Evolutionary conservation across 805 yeast species (phyloP).

Genomic region (Metschnikowia vanudenii): DNA sequence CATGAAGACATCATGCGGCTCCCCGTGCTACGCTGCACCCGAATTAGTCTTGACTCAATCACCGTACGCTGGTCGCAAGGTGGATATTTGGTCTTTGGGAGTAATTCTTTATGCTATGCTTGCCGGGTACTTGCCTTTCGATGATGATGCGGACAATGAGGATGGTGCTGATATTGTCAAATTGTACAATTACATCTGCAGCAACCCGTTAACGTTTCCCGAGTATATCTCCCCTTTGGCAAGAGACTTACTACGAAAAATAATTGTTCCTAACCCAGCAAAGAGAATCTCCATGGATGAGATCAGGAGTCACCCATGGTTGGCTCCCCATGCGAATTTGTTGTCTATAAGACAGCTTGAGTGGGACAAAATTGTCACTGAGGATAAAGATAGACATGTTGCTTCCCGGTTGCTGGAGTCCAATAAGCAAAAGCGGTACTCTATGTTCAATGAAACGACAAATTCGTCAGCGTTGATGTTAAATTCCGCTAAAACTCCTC

Average conservation of each 20-base stretch:
- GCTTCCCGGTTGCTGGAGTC: conserved; percentile 10
- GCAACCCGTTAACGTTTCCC: conserved; percentile 91
- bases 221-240: conserved; percentile 89
- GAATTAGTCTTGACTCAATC: conserved; percentile 85
- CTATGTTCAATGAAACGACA: conserved; percentile 44
- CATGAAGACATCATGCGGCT: conserved; percentile 95
- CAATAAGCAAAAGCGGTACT: conserved; percentile 41
- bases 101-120: conserved; percentile 94
- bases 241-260: conserved; percentile 81
- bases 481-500: conserved; percentile 24
- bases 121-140: conserved; percentile 96
- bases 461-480: conserved; percentile 36
- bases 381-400: conserved; percentile 24
- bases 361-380: conserved; percentile 68
- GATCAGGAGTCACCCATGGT: conserved; percentile 83
- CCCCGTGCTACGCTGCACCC: conserved; percentile 99
- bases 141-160: conserved; percentile 95
- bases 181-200: conserved; percentile 86
- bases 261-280: conserved; percentile 81
- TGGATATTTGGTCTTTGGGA: conserved; percentile 97
- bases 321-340: conserved; percentile 78
- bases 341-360: conserved; percentile 82
- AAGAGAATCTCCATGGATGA: conserved; percentile 67
- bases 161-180: conserved; percentile 93
- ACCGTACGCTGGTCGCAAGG: conserved; percentile 89